Percentiles rank a stretch among this genome's conserved stretches.
Conservation (phyloP, 352 stramenopile species). For the Plasmopara muralis region DNA sequence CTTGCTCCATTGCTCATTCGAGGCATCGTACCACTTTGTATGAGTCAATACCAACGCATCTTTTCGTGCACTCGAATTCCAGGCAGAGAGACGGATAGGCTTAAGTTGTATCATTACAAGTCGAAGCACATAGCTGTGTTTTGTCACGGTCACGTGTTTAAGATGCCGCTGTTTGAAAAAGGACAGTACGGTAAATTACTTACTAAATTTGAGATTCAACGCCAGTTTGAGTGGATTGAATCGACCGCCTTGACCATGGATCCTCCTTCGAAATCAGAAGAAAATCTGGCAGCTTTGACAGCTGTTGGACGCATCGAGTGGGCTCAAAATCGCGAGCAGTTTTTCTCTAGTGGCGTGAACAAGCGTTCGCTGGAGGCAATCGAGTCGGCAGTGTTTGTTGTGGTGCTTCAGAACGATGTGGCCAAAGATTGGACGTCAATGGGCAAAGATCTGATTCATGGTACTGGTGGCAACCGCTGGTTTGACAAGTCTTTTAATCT, state of each 20-base stretch:
- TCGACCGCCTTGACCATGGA: conserved; percentile 34
- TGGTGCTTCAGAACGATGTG: conserved; percentile 63
- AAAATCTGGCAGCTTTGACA: conserved; percentile 76
- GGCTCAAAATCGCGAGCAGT: conserved; percentile 84
- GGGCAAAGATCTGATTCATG: conserved; percentile 76
- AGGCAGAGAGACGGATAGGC: conserved; percentile 71
- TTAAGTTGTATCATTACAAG: conserved; percentile 65
- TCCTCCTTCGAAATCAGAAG: conserved; percentile 27
- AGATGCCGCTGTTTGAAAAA: conserved; percentile 82
- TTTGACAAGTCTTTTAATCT: conserved; percentile 98
- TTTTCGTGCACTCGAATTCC: conserved; percentile 87
- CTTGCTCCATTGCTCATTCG: conserved; percentile 76
- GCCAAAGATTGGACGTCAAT: conserved; percentile 57
- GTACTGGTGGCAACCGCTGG: conserved; percentile 90
- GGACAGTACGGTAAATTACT: conserved; percentile 66
- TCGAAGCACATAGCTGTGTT: conserved; percentile 86
- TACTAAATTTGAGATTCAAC: conserved; percentile 73
- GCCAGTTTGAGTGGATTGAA: conserved; percentile 71
- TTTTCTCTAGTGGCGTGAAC: conserved; percentile 85
- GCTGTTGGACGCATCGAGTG: conserved; percentile 78
- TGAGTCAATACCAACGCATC: conserved; percentile 87
- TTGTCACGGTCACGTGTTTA: conserved; percentile 83
- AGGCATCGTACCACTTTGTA: conserved; percentile 85
- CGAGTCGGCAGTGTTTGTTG: conserved; percentile 73
- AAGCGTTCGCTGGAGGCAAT: conserved; percentile 75